Evolutionary conservation across 805 yeast genomes (phyloP), one percentile per base, ranked within the genome.

Genomic region (Metschnikowia proteae): DNA sequence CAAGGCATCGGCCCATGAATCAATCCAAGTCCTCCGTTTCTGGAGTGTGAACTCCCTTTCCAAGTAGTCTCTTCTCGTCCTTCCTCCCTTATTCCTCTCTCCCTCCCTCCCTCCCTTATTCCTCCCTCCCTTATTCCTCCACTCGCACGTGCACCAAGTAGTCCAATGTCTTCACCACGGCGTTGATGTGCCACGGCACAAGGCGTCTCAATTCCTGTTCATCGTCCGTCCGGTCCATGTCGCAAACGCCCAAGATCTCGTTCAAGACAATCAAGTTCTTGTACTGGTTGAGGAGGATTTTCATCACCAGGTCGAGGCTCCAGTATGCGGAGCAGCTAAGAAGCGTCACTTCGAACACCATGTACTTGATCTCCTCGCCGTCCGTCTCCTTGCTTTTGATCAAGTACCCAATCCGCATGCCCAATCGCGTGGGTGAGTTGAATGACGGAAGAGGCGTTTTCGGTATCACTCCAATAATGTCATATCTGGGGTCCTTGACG

Each of bases 311-410:
- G 17, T 73, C 73, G 1, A 81, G 72, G 47, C 80, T 76, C 64
- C 86, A 79, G 36, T 81, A 81, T 34, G 81, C 79, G 13, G 90
- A 88, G 58, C 92, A 86, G 60, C 90, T 86, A 54, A 87, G 65
- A 30, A 87, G 67, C 54, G 82, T 84, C 5, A 84, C 79, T 57
- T 86, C 94, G 52, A 82, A 76, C 3, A 78, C 71, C 46, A 67
- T 52, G 50, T 65, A 67, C 23, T 47, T 49, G 6, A 22, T 22
- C 5, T 37, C 32, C 25, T 17, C 42, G 17, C 13, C 35, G 23
- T 27, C 23, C 46, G 48, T 61, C 25, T 8, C 32, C 9, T 62
- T 45, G 31, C 73, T 73, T 49, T 78, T 82, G 6, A 84, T 58
- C 46, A 87, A 63, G 51, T 82, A 86, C 0, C 94, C 94, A 1